Percentiles rank a stretch among this genome's conserved stretches.
Conservation (phyloP, 2,329 filamentous ascomycete genomes). For the Cladosporium sp. region DNA sequence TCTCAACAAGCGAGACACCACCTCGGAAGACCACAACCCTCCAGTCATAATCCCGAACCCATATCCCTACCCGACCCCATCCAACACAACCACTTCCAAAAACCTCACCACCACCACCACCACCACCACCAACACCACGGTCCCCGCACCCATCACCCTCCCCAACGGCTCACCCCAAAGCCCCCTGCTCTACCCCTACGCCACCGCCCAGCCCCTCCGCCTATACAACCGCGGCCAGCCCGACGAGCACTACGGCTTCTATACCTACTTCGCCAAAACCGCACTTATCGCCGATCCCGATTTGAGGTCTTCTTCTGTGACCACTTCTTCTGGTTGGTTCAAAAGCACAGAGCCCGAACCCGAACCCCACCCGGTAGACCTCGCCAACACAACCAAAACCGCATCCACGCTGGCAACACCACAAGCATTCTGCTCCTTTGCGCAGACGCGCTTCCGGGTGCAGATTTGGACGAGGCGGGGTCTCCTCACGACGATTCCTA, state of each 20-base stretch:
- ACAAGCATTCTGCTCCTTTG: constrained; percentile 57
- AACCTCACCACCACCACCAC: constrained; percentile 46
- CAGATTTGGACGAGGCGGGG: constrained; percentile 60
- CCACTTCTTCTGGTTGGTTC: background rate
- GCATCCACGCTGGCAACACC: background rate
- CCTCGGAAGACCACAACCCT: background rate
- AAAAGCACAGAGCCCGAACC: background rate
- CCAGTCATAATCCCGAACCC: background rate
- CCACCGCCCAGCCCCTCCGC: constrained; percentile 72
- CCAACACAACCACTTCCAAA: constrained; percentile 37
- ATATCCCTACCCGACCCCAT: constrained; percentile 21
- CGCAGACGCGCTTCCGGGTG: constrained; percentile 62
- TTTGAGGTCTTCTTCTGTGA: constrained; percentile 26
- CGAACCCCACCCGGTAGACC: background rate
- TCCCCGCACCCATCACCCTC: constrained; percentile 66
- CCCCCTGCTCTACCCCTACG: constrained; percentile 70
- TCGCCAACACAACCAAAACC: background rate
- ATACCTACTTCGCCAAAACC: constrained; percentile 84
- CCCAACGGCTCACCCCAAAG: constrained; percentile 71
- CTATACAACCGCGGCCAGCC: constrained; percentile 80
- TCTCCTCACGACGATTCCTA: background rate
- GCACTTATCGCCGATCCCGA: constrained; percentile 64
- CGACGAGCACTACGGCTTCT: constrained; percentile 91
- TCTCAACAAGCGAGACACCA: constrained; percentile 36
- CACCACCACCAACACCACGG: constrained; percentile 43